These are phyloP conservation scores for Emmonsiellopsis sp. DNA, from an alignment of 2,329 filamentous ascomycete genomes.

Conservation along the genomic window DNA sequence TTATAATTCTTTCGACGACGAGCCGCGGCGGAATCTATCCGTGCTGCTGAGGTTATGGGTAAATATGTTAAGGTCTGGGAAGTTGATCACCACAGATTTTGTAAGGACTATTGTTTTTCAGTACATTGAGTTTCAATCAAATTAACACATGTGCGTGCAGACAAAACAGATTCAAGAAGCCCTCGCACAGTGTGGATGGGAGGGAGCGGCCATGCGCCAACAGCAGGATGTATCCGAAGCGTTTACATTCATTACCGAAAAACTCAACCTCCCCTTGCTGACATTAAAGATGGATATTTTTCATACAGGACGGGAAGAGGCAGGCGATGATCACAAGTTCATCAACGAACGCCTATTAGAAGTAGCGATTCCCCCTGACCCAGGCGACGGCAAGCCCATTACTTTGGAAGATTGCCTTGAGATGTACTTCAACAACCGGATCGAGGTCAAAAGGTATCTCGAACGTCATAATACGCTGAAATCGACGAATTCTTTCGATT, in stretches of 20 bases:
- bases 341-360: constrained; percentile 86
- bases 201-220: constrained; percentile 62
- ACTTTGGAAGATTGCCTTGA: constrained; percentile 87
- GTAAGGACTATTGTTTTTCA: constrained; percentile 35
- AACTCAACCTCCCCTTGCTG: constrained; percentile 74
- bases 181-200: constrained; percentile 79
- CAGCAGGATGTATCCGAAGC: constrained; percentile 96
- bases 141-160: constrained; percentile 32
- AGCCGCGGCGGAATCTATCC: constrained; percentile 63
- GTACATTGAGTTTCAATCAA: background rate
- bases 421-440: constrained; percentile 86
- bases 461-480: constrained; percentile 51
- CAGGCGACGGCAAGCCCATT: constrained; percentile 56
- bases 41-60: constrained; percentile 81
- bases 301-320: constrained; percentile 75
- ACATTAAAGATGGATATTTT: constrained; percentile 92
- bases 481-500: constrained; percentile 32
- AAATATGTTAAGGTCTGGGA: constrained; percentile 78
- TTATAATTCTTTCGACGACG: constrained; percentile 67
- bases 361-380: constrained; percentile 73
- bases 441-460: constrained; percentile 75
- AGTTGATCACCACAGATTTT: constrained; percentile 75
- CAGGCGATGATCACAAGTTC: constrained; percentile 85
- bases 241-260: constrained; percentile 89
- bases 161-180: constrained; percentile 75